Evolutionary conservation across 2,329 filamentous ascomycete genomes (phyloP), one percentile per base, ranked within the genome.

Genomic region (Didymella sp.): DNA sequence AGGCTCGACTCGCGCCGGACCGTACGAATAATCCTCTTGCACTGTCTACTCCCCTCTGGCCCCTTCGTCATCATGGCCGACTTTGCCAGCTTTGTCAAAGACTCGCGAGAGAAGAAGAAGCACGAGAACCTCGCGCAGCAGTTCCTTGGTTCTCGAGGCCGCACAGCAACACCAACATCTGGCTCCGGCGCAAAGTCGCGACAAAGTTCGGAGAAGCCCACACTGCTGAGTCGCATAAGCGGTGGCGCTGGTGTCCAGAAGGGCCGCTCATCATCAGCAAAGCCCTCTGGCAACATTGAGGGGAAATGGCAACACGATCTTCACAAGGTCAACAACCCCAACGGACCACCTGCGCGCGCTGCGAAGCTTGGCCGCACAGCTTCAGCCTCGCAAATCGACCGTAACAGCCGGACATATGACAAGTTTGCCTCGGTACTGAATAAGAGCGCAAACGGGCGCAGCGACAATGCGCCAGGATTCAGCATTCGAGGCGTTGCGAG

Each of bases 241-340:
- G 92, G 92, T 84, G 58, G 62, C 4, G 67, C 67, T 6, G 89
- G 90, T 35, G 82, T 92, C 46, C 86, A 85, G 69, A 92, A 92
- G 85, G 87, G 78, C 69, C 78, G 77, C 49, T 77, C 78, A 13
- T 70, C 71, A 28, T 71, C 74, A 51, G 76, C 79, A 62, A 73
- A 70, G 27, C 78, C 80, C 27, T 61, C 78, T 13, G 82, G 84
- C 60, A 84, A 86, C 72, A 83, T 89, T 72, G 82, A 89, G 64
- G 82, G 83, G 62, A 87, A 89, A 75, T 91, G 88, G 88, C 87
- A 86, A 9, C 88, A 90, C 72, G 88, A 91, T 65, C 81, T 90
- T 3, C 87, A 91, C 73, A 76, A 77, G 61, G 63, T 74, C 52
- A 76, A 73, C 60, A 78, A 78, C 54, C 74, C 77, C 28, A 74